These are phyloP conservation scores for Pythium folliculosum DNA, from an alignment of 352 stramenopile species.

Conservation along the genomic window DNA sequence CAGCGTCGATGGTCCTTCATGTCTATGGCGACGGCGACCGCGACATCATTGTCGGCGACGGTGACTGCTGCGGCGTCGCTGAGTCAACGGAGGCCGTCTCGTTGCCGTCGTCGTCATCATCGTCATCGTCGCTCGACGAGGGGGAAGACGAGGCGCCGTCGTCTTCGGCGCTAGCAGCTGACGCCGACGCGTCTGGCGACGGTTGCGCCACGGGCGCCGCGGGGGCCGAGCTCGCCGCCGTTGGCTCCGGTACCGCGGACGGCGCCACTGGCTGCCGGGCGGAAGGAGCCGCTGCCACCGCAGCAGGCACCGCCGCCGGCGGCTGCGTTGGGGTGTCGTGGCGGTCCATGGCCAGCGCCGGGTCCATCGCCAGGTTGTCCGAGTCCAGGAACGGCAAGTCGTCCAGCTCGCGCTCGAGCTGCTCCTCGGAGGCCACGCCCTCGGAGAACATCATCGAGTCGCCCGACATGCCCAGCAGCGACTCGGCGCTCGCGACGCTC, in stretches of 20 bases:
- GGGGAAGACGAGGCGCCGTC: constrained; percentile 26
- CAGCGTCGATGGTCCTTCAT: neutral
- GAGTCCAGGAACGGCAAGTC: constrained; percentile 75
- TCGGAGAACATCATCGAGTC: constrained; percentile 30
- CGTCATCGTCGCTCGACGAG: constrained; percentile 25
- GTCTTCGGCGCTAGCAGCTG: constrained; percentile 17
- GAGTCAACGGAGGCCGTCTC: constrained; percentile 55
- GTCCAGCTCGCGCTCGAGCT: constrained; percentile 69
- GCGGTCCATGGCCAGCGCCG: constrained; percentile 19
- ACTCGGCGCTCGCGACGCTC: constrained; percentile 20
- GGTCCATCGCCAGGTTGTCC: constrained; percentile 51
- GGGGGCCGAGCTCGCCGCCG: neutral
- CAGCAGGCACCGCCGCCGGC: neutral
- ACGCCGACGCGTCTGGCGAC: constrained; percentile 11
- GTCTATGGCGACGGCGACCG: constrained; percentile 52
- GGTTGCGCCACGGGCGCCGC: constrained; percentile 6
- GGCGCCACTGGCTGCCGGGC: neutral
- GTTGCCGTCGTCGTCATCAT: constrained; percentile 42
- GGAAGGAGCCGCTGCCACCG: neutral
- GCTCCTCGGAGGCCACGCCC: constrained; percentile 60
- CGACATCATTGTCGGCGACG: constrained; percentile 53
- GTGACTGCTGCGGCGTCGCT: constrained; percentile 45
- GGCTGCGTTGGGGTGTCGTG: neutral
- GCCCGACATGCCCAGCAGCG: constrained; percentile 31
- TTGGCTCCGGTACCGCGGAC: neutral